Percentiles rank a stretch among this genome's conserved stretches.
Conservation (phyloP, 2,329 filamentous ascomycete genomes). For the Orbilia quercus region DNA sequence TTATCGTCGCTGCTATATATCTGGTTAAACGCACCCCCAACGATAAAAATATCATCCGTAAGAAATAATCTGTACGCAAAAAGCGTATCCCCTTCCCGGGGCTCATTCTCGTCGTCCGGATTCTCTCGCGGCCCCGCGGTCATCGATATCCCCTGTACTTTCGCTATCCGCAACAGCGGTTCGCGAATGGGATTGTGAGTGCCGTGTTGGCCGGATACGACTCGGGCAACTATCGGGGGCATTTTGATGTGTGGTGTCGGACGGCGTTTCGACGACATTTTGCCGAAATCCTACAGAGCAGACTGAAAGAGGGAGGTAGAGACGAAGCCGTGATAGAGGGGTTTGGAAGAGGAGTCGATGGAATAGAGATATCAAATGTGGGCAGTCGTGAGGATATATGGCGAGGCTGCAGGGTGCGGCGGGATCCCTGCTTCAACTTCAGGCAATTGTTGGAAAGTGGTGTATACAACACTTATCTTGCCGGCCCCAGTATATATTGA, state of each 20-base stretch:
- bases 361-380: too few species aligned
- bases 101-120: conserved; percentile 39
- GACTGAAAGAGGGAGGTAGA: too few species aligned
- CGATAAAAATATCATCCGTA: conserved; percentile 42
- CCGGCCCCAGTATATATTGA: too few species aligned
- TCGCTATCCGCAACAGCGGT: conserved; percentile 44
- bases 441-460: too few species aligned
- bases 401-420: too few species aligned
- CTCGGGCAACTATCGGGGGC: conserved; percentile 32
- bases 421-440: too few species aligned
- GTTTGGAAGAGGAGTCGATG: too few species aligned
- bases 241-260: conserved; percentile 21
- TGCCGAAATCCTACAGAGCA: too few species aligned
- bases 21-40: conserved; percentile 44
- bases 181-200: conserved; percentile 33
- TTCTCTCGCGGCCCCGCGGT: conserved; percentile 43
- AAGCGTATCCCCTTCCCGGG: conserved; percentile 33
- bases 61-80: conserved; percentile 46
- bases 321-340: too few species aligned
- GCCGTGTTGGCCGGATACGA: conserved; percentile 42
- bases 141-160: conserved; percentile 53
- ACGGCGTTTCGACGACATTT: conserved; percentile 27
- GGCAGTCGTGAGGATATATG: too few species aligned
- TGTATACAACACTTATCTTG: too few species aligned
- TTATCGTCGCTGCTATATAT: too few species aligned